phyloP scores from a whole-genome alignment of 331 rosid genomes.

The Pyracantha coccinea region DNA sequence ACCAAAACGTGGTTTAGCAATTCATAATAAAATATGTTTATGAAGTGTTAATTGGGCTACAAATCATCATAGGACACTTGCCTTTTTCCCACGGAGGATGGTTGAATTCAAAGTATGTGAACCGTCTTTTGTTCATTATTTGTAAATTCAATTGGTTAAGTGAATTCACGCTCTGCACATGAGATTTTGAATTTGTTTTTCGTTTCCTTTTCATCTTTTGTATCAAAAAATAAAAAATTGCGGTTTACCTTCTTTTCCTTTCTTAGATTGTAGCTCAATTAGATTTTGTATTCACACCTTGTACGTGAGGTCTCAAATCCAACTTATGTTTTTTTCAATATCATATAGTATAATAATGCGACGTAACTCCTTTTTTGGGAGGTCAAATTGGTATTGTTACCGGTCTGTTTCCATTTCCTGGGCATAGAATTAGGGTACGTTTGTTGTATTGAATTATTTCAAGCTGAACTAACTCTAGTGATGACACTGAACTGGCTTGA shows the following conservation, averaged over 20 bases:
- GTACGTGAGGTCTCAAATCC: background rate
- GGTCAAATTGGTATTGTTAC: background rate
- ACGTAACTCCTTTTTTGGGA: background rate
- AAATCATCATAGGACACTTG: background rate
- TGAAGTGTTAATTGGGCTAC: background rate
- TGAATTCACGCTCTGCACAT: no score
- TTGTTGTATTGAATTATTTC: no score
- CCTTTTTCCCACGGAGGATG: background rate
- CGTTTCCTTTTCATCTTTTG: no score
- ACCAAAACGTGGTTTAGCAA: background rate
- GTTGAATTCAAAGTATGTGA: background rate
- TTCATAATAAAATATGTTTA: background rate
- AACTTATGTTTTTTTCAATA: background rate
- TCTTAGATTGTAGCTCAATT: no score
- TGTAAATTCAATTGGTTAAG: background rate
- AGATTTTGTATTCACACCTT: no score
- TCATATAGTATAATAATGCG: background rate
- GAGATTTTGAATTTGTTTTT: background rate
- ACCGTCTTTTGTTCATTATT: no score
- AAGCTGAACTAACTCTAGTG: no score
- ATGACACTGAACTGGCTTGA: no score
- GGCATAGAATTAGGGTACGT: background rate
- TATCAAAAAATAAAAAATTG: no score
- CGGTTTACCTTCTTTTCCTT: no score
- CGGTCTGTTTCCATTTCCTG: background rate